Conservation (phyloP, 441 rosid species). For the Daphne laureola region DNA sequence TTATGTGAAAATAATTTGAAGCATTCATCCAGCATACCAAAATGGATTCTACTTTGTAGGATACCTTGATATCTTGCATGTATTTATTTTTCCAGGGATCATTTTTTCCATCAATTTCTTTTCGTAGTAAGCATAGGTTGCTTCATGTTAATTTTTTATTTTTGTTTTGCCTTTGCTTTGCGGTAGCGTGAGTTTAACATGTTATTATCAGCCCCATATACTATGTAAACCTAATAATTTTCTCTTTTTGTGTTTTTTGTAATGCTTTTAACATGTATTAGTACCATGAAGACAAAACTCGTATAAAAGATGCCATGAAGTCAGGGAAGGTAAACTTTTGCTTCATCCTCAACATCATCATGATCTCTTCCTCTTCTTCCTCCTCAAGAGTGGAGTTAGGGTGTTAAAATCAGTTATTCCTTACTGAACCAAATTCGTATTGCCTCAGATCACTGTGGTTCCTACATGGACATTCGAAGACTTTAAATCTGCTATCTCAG, state of each 20-base stretch:
- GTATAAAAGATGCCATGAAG: conserved; percentile 75
- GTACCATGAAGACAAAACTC: conserved; percentile 83
- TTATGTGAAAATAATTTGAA: no score
- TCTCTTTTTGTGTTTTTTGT: not conserved
- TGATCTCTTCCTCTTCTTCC: not conserved
- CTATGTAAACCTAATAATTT: conserved; percentile 2
- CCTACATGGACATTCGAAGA: conserved; percentile 72
- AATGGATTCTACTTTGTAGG: no score
- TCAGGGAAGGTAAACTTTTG: conserved; percentile 42
- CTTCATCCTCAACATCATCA: not conserved
- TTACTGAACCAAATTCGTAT: conserved; percentile 14
- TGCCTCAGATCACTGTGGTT: conserved; percentile 44
- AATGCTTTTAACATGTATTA: conserved; percentile 21
- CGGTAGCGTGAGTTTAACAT: not conserved
- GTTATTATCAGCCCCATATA: no score
- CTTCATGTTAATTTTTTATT: not conserved
- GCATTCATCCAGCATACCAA: no score
- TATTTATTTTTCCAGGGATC: no score
- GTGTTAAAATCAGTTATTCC: not conserved
- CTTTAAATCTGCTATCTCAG: conserved; percentile 58
- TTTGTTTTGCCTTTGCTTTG: conserved; percentile 9
- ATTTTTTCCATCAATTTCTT: not conserved
- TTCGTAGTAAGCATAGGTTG: not conserved
- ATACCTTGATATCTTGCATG: no score
- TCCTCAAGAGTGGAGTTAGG: no score